A percentile compares a stretch with the other conserved stretches of the same genome.
These are phyloP conservation scores for Volvox reticuliferus DNA, from an alignment of 139 green algal species.

Conservation along the genomic window DNA sequence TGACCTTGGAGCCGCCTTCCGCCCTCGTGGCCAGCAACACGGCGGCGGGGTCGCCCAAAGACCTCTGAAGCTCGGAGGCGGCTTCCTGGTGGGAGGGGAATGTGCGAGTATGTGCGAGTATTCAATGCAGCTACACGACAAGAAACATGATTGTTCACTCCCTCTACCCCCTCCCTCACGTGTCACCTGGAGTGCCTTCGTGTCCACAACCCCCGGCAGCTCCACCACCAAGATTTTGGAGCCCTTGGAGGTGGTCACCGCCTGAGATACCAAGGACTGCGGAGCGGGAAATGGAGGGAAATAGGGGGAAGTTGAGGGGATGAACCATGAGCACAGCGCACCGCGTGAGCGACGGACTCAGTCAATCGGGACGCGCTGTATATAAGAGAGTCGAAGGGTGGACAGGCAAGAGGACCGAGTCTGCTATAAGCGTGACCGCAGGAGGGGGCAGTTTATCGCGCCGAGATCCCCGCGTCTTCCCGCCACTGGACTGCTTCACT, in stretches of 20 bases:
- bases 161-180: not conserved
- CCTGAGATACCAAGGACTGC: slow-evolving; percentile 59
- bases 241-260: slow-evolving; percentile 55
- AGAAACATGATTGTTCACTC: too few species aligned
- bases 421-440: too few species aligned
- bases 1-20: slow-evolving; percentile 68
- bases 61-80: slow-evolving; percentile 69
- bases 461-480: too few species aligned
- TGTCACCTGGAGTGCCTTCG: slow-evolving; percentile 70
- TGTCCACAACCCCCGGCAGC: slow-evolving; percentile 82
- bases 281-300: not conserved
- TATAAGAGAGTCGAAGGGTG: too few species aligned
- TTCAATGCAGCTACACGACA: too few species aligned
- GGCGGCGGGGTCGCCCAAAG: slow-evolving; percentile 78
- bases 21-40: slow-evolving; percentile 80
- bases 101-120: too few species aligned
- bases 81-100: slow-evolving; percentile 69
- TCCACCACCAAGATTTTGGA: slow-evolving; percentile 77
- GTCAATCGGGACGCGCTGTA: too few species aligned
- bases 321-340: too few species aligned
- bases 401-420: too few species aligned
- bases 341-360: too few species aligned
- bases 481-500: too few species aligned
- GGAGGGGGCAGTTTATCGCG: too few species aligned
- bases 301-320: not conserved